These are phyloP conservation scores for Diplocarpon rosae DNA, from an alignment of 2,329 filamentous ascomycete species.

Conservation along the genomic window DNA sequence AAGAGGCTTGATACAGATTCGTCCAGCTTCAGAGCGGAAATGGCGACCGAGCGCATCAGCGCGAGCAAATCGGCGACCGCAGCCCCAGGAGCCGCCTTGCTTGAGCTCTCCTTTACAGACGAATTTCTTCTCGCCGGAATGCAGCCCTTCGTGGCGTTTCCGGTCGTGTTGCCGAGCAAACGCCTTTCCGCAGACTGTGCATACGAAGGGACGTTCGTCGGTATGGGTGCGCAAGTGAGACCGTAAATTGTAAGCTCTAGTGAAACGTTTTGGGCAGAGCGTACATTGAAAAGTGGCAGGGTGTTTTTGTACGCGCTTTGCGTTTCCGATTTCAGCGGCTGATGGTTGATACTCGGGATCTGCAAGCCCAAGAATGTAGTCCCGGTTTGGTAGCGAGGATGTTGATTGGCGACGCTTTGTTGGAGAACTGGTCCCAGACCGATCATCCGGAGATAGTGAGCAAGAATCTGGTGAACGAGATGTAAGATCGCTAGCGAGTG, in stretches of 20 bases:
- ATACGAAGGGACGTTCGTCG: slow-evolving; percentile 93
- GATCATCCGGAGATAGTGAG: slow-evolving; percentile 49
- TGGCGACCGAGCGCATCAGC: slow-evolving; percentile 90
- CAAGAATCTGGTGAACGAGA: slow-evolving; percentile 35
- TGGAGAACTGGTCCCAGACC: slow-evolving; percentile 37
- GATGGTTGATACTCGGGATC: slow-evolving; percentile 73
- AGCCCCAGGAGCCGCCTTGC: slow-evolving; percentile 78
- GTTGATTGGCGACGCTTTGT: slow-evolving; percentile 48
- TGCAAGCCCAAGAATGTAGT: slow-evolving; percentile 81
- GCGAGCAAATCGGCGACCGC: slow-evolving; percentile 82
- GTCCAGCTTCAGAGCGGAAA: slow-evolving; percentile 89
- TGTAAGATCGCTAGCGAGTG: slow-evolving; percentile 38
- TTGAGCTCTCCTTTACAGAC: slow-evolving; percentile 90
- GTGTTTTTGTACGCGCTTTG: slow-evolving; percentile 90
- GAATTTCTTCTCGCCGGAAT: slow-evolving; percentile 97
- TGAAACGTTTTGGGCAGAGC: slow-evolving; percentile 91
- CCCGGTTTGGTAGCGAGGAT: slow-evolving; percentile 45
- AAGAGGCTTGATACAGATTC: slow-evolving; percentile 94
- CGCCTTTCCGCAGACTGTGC: slow-evolving; percentile 91
- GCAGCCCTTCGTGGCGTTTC: slow-evolving; percentile 90
- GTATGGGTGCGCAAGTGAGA: slow-evolving; percentile 95
- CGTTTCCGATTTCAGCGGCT: slow-evolving; percentile 42
- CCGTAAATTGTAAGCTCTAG: slow-evolving; percentile 88
- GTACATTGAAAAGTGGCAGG: slow-evolving; percentile 94
- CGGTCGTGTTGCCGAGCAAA: slow-evolving; percentile 96